phyloP scores from a whole-genome alignment of 345 rosid species.

The Eucalyptus dawsonii region DNA sequence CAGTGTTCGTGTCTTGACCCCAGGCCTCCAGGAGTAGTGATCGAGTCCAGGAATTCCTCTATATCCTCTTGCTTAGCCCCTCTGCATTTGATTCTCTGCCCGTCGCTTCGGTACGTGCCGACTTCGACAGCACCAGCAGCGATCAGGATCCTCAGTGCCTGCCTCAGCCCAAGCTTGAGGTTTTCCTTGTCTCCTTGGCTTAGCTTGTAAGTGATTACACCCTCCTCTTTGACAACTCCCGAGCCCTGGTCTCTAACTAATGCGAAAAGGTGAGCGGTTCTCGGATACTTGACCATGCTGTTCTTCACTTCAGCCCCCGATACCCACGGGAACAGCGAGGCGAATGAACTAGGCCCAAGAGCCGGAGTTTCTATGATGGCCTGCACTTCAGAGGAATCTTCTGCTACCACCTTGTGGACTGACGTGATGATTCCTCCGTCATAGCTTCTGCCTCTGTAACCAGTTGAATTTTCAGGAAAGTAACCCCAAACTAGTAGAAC shows the following conservation, averaged over 20 bases:
- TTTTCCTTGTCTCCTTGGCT: slow-evolving; percentile 44
- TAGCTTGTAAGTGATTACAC: slow-evolving; percentile 20
- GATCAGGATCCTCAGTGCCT: slow-evolving; percentile 40
- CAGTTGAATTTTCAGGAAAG: background rate
- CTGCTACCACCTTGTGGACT: slow-evolving; percentile 22
- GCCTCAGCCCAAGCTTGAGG: slow-evolving; percentile 44
- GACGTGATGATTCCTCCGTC: slow-evolving; percentile 73
- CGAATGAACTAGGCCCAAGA: slow-evolving; percentile 51
- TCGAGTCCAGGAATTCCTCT: slow-evolving; percentile 34
- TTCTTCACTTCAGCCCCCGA: slow-evolving; percentile 53
- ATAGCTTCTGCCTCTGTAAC: background rate
- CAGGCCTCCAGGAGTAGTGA: slow-evolving; percentile 19
- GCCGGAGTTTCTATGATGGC: slow-evolving; percentile 50
- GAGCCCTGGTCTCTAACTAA: slow-evolving; percentile 29
- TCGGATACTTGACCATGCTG: slow-evolving; percentile 35
- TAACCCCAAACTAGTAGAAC: slow-evolving; percentile 3
- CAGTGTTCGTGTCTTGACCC: slow-evolving; percentile 31
- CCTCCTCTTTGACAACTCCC: slow-evolving; percentile 18
- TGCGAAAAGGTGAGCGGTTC: slow-evolving; percentile 36
- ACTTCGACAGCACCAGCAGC: slow-evolving; percentile 82
- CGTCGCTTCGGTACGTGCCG: slow-evolving; percentile 60
- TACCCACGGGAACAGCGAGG: slow-evolving; percentile 47
- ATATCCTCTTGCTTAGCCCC: slow-evolving; percentile 28
- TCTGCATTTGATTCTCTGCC: slow-evolving; percentile 38
- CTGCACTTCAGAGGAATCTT: slow-evolving; percentile 12